These are phyloP conservation scores for Magnolia kwangsiensis DNA, from an alignment of 164 flowering plant genomes.

Conservation along the genomic window DNA sequence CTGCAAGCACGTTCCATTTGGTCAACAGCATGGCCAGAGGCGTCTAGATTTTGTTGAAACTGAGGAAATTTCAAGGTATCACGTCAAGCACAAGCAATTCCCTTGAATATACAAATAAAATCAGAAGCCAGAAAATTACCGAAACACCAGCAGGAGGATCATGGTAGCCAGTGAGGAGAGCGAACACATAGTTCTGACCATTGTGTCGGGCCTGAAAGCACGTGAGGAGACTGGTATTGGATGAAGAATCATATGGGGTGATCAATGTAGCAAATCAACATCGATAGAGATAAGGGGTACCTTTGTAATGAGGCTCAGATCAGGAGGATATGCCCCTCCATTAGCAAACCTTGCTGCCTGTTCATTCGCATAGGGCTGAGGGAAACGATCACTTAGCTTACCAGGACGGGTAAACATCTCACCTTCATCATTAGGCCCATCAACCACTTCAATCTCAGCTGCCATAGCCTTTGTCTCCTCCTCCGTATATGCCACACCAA, in stretches of 20 bases:
- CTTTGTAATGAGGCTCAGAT: conserved; percentile 22
- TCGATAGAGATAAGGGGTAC: not conserved
- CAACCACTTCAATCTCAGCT: conserved; percentile 84
- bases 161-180: conserved; percentile 21
- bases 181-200: conserved; percentile 23
- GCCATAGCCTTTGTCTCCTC: conserved; percentile 83
- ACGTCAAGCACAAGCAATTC: not conserved
- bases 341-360: conserved; percentile 60
- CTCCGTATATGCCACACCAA: conserved; percentile 84
- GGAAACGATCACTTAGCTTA: conserved; percentile 77
- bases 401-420: conserved; percentile 90
- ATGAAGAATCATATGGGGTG: not conserved
- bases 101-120: not conserved
- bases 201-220: conserved; percentile 17
- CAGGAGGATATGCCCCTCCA: conserved; percentile 26
- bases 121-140: conserved; percentile 5
- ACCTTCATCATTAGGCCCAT: conserved; percentile 93
- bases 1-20: not conserved
- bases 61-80: not conserved
- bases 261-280: not conserved
- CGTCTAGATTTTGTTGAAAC: not conserved
- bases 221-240: no score
- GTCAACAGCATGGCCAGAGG: not conserved
- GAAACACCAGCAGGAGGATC: conserved; percentile 13
- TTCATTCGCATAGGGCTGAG: conserved; percentile 75